Conservation (phyloP, 139 green algal species). For the Coccomyxa sp. region DNA sequence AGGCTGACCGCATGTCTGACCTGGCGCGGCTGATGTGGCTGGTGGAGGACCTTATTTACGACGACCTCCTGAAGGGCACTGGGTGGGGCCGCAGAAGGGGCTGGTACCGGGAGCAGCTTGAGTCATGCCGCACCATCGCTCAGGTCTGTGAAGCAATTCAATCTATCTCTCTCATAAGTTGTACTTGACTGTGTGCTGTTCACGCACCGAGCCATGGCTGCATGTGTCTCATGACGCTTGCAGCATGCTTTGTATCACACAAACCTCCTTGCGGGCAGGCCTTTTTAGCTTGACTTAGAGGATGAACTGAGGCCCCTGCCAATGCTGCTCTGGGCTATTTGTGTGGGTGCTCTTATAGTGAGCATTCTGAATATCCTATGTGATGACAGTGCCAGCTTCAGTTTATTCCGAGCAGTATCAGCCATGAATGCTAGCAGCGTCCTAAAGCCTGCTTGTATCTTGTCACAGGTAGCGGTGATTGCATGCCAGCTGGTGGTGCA, state of each 20-base stretch:
- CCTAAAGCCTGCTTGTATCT: not conserved
- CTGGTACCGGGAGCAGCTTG: conserved; percentile 22
- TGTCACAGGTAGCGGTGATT: conserved; percentile 17
- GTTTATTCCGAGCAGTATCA: not conserved
- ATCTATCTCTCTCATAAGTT: too few species aligned
- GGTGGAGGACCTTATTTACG: conserved; percentile 27
- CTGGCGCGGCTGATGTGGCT: conserved; percentile 27
- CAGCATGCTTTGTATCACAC: not conserved
- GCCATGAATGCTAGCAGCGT: not conserved
- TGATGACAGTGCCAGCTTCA: not conserved
- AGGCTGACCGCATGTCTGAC: not conserved
- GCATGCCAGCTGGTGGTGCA: conserved; percentile 14
- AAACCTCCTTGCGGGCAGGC: not conserved
- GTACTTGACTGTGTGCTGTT: not conserved
- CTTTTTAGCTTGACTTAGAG: too few species aligned
- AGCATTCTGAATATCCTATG: not conserved
- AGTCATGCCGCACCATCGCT: conserved; percentile 11
- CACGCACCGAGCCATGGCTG: not conserved
- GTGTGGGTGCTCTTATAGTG: too few species aligned
- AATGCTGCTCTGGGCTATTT: too few species aligned
- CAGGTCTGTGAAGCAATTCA: not conserved
- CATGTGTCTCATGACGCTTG: not conserved
- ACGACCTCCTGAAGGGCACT: conserved; percentile 23
- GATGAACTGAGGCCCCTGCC: too few species aligned
- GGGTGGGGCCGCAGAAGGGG: conserved; percentile 20